These are phyloP conservation scores for Trichosporon sp. DNA, from an alignment of 1,284 basidiomycete genomes.

Conservation along the genomic window DNA sequence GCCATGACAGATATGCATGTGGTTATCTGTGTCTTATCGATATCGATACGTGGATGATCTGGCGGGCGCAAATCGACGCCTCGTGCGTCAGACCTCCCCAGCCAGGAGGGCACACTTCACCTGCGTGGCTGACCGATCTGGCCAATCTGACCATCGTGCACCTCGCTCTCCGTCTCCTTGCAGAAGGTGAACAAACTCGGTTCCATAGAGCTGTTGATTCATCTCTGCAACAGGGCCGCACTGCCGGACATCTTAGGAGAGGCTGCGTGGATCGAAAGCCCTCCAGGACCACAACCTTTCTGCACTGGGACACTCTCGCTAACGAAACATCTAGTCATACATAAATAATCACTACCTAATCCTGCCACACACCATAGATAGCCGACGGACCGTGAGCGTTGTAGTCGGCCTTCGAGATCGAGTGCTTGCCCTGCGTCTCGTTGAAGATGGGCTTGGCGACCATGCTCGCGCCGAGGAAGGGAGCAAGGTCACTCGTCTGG, in stretches of 20 bases:
- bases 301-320: too few species aligned
- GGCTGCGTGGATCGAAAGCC: too few species aligned
- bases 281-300: too few species aligned
- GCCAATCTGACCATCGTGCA: too few species aligned
- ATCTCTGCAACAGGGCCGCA: too few species aligned
- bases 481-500: constrained; percentile 71
- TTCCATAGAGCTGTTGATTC: too few species aligned
- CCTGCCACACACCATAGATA: constrained; percentile 33
- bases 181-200: too few species aligned
- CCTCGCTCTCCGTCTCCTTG: too few species aligned
- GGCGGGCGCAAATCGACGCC: neutral
- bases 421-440: constrained; percentile 40
- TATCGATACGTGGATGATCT: neutral
- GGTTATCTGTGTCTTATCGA: neutral
- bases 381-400: constrained; percentile 44
- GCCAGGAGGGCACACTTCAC: too few species aligned
- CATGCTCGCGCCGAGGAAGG: constrained; percentile 81
- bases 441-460: constrained; percentile 59
- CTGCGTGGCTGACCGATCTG: neutral
- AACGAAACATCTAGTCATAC: constrained; percentile 1
- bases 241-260: too few species aligned
- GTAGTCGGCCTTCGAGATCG: constrained; percentile 47
- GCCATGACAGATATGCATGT: too few species aligned
- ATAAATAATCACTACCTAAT: constrained; percentile 12
- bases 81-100: neutral